Percentiles rank a stretch among this genome's conserved stretches.
Conservation (phyloP, 78 protist species). For the Creolimax fragrantissima region DNA sequence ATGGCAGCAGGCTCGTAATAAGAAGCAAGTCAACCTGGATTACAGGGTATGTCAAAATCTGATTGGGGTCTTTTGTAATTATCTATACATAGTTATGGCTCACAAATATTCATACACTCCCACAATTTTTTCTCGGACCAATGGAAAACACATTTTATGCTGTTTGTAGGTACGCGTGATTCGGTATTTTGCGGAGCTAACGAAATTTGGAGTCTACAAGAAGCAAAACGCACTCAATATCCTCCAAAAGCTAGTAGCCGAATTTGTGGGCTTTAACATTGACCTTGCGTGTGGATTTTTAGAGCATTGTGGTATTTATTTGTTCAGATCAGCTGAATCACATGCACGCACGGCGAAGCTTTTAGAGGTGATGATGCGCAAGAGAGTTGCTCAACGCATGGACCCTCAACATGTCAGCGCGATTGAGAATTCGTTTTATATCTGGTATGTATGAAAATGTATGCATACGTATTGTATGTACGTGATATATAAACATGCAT, state of each 20-base stretch:
- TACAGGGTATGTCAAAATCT: background rate
- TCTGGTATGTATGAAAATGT: background rate
- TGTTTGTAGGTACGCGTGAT: background rate
- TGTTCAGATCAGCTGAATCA: conserved; percentile 46
- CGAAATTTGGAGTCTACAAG: conserved; percentile 44
- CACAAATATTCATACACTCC: too few relatives aligned
- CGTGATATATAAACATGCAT: too few relatives aligned
- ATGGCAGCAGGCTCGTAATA: background rate
- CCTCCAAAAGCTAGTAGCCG: conserved; percentile 45
- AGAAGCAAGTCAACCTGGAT: conserved; percentile 19
- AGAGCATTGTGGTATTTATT: conserved; percentile 66
- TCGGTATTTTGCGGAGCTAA: conserved; percentile 52
- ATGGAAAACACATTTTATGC: background rate
- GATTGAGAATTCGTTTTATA: conserved; percentile 28
- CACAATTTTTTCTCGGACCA: background rate
- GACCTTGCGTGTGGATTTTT: conserved; percentile 47
- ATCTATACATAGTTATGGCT: background rate
- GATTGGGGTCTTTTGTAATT: background rate
- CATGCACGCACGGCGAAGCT: conserved; percentile 35
- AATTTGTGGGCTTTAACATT: conserved; percentile 53
- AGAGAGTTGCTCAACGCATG: background rate
- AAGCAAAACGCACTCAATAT: conserved; percentile 28
- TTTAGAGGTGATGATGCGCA: conserved; percentile 33
- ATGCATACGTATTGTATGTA: background rate
- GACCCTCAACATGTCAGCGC: background rate